Evolutionary conservation across 2,329 filamentous ascomycete genomes (phyloP), one percentile per base, ranked within the genome.

Genomic region (Daldinia sp.): DNA sequence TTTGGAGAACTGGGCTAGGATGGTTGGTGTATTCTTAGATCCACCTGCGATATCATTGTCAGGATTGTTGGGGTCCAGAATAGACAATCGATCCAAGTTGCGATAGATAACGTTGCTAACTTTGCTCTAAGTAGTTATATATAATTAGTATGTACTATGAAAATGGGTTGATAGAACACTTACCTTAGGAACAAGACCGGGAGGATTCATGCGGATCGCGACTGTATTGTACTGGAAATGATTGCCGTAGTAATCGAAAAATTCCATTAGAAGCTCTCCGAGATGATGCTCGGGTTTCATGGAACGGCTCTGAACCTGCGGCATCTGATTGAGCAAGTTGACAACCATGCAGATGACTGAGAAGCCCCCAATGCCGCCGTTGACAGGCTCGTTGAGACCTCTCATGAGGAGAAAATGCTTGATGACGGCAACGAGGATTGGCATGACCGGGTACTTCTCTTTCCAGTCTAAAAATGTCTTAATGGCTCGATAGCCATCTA

Each of bases 371-470:
- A 99, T 89, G 2, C 96, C 96, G 63, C 96, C 96, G 68, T 90
- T 93, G 44, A 93, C 92, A 3, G 97, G 94, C 79, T 99, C 96
- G 74, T 98, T 98, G 59, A 98, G 84, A 0, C 91, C 93, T 68
- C 94, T 89, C 89, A 99, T 97, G 41, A 92, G 85, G 28, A 99
- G 83, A 67, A 97, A 94, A 73, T 99, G 96, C 82, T 99, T 99
- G 81, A 99, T 87, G 28, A 98, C 78, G 0, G 93, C 91, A 41
- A 97, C 93, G 26, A 99, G 83, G 44, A 93, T 88, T 0, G 93
- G 92, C 93, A 98, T 94, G 7, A 90, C 89, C 0, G 95, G 94
- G 72, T 91, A 97, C 60, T 90, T 83, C 13, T 83, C 74, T 79
- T 92, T 94, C 96, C 96, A 99, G 0, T 83, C 79, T 60, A 89